These are phyloP conservation scores for Amanita fuliginea DNA, from an alignment of 768 basidiomycete genomes.

Conservation along the genomic window DNA sequence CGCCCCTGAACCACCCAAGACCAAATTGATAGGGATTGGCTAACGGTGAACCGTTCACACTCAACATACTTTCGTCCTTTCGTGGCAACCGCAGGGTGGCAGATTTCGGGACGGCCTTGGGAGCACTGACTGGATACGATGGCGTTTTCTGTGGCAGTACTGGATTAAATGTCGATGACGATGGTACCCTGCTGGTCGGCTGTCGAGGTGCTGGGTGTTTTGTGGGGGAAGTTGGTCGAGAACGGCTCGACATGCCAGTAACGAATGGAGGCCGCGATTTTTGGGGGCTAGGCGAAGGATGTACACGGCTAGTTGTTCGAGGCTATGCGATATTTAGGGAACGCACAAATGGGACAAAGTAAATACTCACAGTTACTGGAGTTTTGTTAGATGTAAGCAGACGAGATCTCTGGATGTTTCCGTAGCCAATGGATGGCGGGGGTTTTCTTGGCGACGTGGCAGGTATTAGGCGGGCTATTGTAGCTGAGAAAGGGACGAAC, in stretches of 20 bases:
- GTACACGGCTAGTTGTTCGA: constrained; percentile 22
- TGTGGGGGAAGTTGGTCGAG: constrained; percentile 40
- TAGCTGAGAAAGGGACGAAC: neutral
- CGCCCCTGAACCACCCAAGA: constrained; percentile 42
- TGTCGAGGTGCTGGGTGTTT: constrained; percentile 29
- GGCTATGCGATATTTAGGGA: constrained; percentile 12
- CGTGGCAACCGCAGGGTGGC: constrained; percentile 53
- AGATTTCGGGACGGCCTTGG: constrained; percentile 14
- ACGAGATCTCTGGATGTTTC: constrained; percentile 38
- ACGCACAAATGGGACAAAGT: neutral
- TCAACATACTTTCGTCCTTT: constrained; percentile 68
- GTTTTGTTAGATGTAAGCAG: constrained; percentile 29
- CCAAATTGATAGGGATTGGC: constrained; percentile 69
- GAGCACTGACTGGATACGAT: constrained; percentile 29
- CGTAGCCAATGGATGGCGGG: constrained; percentile 39
- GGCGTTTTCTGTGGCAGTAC: constrained; percentile 46
- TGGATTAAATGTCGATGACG: constrained; percentile 64
- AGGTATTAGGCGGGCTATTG: constrained; percentile 21
- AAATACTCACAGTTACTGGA: constrained; percentile 25
- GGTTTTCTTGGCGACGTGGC: constrained; percentile 48
- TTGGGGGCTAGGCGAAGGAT: constrained; percentile 33
- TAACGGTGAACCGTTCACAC: constrained; percentile 74
- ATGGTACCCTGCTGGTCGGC: constrained; percentile 33
- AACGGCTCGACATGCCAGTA: constrained; percentile 20
- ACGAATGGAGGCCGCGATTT: constrained; percentile 37